Percentiles rank a stretch among this genome's conserved stretches.
Conservation (phyloP, 1,139 yeast genomes). For the Lodderomyces oxycetoniae region DNA sequence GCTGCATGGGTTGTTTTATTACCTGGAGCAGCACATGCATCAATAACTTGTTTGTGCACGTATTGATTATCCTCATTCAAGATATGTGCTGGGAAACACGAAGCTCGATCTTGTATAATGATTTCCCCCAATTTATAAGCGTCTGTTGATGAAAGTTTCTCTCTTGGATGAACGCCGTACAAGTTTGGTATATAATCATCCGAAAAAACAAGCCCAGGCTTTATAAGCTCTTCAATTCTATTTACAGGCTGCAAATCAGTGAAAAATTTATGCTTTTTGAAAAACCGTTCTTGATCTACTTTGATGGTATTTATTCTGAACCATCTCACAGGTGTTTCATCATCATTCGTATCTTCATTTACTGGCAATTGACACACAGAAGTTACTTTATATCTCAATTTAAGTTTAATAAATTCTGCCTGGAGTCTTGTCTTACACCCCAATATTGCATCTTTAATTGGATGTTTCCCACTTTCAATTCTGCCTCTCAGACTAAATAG, state of each 20-base stretch:
- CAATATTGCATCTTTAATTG: constrained; percentile 75
- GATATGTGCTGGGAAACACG: constrained; percentile 92
- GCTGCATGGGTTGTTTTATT: constrained; percentile 95
- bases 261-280: constrained; percentile 37
- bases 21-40: constrained; percentile 98
- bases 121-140: constrained; percentile 72
- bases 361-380: constrained; percentile 32
- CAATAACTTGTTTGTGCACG: constrained; percentile 60
- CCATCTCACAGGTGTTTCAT: constrained; percentile 87
- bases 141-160: constrained; percentile 49
- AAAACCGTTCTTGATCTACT: constrained; percentile 36
- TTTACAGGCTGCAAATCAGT: constrained; percentile 46
- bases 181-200: constrained; percentile 72
- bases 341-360: constrained; percentile 28
- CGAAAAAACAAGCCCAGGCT: constrained; percentile 56
- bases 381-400: constrained; percentile 59
- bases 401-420: constrained; percentile 77
- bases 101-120: constrained; percentile 92
- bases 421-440: constrained; percentile 73
- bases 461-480: constrained; percentile 85
- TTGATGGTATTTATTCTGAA: constrained; percentile 65
- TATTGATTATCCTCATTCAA: constrained; percentile 45
- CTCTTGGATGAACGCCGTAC: constrained; percentile 77
- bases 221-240: constrained; percentile 39
- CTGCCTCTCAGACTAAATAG: constrained; percentile 72